Evolutionary conservation across 2,329 filamentous ascomycete species (phyloP), one percentile per base, ranked within the genome.

Genomic region (Ophiocordyceps camponoti-saundersi): DNA sequence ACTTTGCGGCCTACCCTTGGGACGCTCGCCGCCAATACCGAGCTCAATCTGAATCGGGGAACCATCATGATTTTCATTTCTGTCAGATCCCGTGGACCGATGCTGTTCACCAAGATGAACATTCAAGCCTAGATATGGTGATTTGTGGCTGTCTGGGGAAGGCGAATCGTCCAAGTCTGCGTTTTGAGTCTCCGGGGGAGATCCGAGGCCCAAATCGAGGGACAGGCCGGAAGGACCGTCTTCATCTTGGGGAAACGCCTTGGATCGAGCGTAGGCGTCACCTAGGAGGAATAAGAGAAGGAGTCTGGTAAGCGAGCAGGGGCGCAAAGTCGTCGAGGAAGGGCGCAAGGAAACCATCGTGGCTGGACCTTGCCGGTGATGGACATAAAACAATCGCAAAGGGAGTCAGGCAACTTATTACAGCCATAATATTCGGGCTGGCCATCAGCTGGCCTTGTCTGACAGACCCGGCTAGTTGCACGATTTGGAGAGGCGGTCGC

Each of bases 211-310:
- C n/a, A 20, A 20, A 8, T 20, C 18, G 7, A 20, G 12, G n/a
- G 10, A 18, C n/a, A 11, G 2, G 3, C n/a, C n/a, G 3, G 18
- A 20, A 8, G 18, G 36, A 18, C 11, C n/a, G n/a, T 20, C n/a
- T 22, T 13, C 20, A 11, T 23, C 21, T 16, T 23, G 40, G 26
- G n/a, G 26, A 44, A n/a, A 6, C 16, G 7, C 15, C 1, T 16
- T n/a, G 6, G 16, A 29, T 11, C 13, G 22, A 18, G 23, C 44
- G 7, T 36, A 20, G 34, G 48, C 30, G 36, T 44, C 41, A 26
- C 44, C 45, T 8, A 52, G 45, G 15, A 49, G 41, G 18, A 51
- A 23, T 22, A 51, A 52, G 34, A 46, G 43, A 45, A 21, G 44
- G 39, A 47, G 40, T 48, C 23, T 21, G 45, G 23, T 36, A 41